Base-by-base conservation (phyloP, 768 basidiomycete species). In the Xanthoconium purpureum region DNA sequence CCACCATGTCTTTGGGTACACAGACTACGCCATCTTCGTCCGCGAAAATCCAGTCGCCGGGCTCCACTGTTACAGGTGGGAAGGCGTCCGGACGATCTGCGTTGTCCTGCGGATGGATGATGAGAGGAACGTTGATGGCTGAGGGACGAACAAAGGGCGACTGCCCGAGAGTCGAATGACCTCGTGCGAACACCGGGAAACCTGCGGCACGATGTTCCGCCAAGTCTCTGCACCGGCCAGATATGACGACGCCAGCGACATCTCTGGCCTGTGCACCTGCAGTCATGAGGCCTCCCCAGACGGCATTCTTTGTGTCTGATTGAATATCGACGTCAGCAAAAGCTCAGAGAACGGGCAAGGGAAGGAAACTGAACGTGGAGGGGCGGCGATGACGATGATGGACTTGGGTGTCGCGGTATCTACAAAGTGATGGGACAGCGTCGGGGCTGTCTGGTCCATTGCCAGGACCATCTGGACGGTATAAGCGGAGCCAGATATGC, bases 281-380 rank as follows among this genome's bases (percentile, higher is more conserved):
- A 12, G 91, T 85, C 92, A 94, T 92, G 47, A 92, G 82, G 18
- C 94, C 93, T 24, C 94, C 93, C 94, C 94, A 96, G 7, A 93
- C 89, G 5, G 92, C 91, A 63, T 85, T 88, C 71, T 87, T 88
- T 29, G 78, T 75, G 53, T 84, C 90, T 87, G 68, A 45, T 24
- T 12, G 39, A n/a, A 20, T 3, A 40, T 24, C 6, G 8, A n/a
- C 33, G 47, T 67, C 46, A 50, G 38, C 40, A 39, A 24, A 4
- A 24, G 24, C 38, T 32, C 15, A 0, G 9, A 28, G 44, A 39
- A 54, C 38, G 50, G 43, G 43, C 48, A 50, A 62, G 64, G 1
- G 60, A 66, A 32, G 1, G 62, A 66, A 12, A 71, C 70, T 73
- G 65, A 66, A 94, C 93, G 75, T 59, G 79, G 75, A 42, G 93